phyloP scores from a whole-genome alignment of 441 rosid genomes.

The Syzygium syzygioides region DNA sequence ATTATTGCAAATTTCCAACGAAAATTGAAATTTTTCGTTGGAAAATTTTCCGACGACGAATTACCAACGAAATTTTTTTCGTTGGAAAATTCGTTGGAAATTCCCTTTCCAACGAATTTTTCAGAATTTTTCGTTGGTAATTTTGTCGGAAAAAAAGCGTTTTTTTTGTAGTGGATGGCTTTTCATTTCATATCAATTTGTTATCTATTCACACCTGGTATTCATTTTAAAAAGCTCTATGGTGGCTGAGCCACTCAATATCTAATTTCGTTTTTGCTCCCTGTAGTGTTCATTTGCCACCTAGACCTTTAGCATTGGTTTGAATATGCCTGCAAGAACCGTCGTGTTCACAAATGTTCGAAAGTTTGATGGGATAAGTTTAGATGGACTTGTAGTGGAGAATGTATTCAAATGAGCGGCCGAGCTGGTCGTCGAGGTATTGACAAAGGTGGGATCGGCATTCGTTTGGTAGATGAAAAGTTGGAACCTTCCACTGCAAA shows the following conservation, averaged over 20 bases:
- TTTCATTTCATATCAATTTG: neutral
- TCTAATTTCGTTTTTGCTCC: conserved; percentile 4
- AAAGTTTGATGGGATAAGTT: conserved; percentile 97
- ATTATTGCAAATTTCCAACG: too few species aligned
- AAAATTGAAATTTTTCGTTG: too few species aligned
- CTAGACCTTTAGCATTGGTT: conserved; percentile 94
- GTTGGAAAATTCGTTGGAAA: too few species aligned
- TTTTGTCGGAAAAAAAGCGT: too few species aligned
- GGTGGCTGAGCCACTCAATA: conserved; percentile 11
- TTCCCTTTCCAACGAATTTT: too few species aligned
- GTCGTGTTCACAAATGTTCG: conserved; percentile 97
- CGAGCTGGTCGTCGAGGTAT: conserved; percentile 99
- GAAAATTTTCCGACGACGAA: too few species aligned
- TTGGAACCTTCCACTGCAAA: conserved; percentile 94
- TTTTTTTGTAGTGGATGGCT: too few species aligned
- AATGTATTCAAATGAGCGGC: conserved; percentile 97
- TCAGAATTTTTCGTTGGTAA: too few species aligned
- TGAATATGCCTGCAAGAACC: conserved; percentile 98
- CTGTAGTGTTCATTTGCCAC: conserved; percentile 90
- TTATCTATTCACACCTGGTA: neutral
- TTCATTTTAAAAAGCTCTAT: neutral
- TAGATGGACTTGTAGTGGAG: conserved; percentile 96
- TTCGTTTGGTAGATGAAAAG: conserved; percentile 94
- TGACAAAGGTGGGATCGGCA: conserved; percentile 89
- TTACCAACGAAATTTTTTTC: too few species aligned